Base-by-base conservation (phyloP, 129 eudicot species). In the Mikania micrantha region DNA sequence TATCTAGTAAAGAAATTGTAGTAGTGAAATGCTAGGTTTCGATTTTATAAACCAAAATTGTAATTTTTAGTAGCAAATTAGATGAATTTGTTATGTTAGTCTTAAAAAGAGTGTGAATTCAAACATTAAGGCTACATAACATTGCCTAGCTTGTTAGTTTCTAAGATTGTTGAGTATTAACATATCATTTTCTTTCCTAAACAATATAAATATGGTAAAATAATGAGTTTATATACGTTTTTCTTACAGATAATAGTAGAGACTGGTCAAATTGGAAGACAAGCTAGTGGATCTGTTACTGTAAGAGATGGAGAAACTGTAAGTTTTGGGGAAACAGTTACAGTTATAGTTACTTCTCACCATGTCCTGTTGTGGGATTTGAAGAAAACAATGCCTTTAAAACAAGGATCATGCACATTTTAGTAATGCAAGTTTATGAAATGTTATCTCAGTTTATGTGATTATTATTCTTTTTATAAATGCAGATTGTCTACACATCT, bases 271-370 rank as follows among this genome's bases (percentile, higher is more conserved):
- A 85, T 90, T 15, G 99, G 99, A 69, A 85, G 99, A 80, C 99
- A 94, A 86, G 97, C 99, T 47, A 94, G 99, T 81, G 95, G 76
- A 44, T 83, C 99, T 69, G 95, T 94, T 49, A 82, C 80, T 15
- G 90, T 94, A 60, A 83, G 93, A 65, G 99, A 94, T 75, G 99
- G 99, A 64, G 99, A 94, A 90, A 94, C 98, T 63, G 98, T 92
- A 77, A 80, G 91, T 85, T 36, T 32, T 31, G 8, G n/a, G 28
- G 42, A 50, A 66, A 44, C 11, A 32, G 31, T 29, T 20, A 31
- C 22, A 13, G 58, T 64, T 29, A 49, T 20, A 19, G 25, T 61
- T 69, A 47, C 71, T 31, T 41, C 39, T 36, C 12, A 75, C 9
- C 41, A 15, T 67, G 60, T 24, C 36, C 34, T 45, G 35, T 27